A percentile compares a stretch with the other conserved stretches of the same genome.
These are phyloP conservation scores for Aspergillus niger DNA, from an alignment of 2,329 filamentous ascomycete species.

Conservation along the genomic window DNA sequence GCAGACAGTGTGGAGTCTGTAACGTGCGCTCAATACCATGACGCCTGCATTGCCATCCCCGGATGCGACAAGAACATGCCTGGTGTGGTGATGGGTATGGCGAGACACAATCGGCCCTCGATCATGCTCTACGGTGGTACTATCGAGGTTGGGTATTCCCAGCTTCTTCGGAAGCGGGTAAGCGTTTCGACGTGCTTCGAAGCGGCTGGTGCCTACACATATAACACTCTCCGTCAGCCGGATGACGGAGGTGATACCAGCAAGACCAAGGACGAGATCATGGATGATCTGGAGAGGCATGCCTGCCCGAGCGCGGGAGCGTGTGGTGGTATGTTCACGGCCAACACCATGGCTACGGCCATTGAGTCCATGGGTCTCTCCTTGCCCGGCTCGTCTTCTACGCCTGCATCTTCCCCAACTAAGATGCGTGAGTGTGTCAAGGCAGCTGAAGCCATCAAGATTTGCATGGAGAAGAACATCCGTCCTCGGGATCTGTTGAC, in stretches of 20 bases:
- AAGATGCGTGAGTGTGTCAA: constrained; percentile 87
- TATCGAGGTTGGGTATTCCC: constrained; percentile 82
- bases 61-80: constrained; percentile 99
- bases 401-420: constrained; percentile 75
- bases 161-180: constrained; percentile 73
- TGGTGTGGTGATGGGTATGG: constrained; percentile 85
- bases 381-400: constrained; percentile 80
- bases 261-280: constrained; percentile 73
- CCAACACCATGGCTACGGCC: constrained; percentile 89
- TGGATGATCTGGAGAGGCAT: constrained; percentile 78
- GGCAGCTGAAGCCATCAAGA: constrained; percentile 73
- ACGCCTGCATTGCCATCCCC: constrained; percentile 89
- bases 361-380: constrained; percentile 87
- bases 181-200: constrained; percentile 91
- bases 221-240: constrained; percentile 71
- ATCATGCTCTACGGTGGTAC: constrained; percentile 95
- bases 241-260: constrained; percentile 64
- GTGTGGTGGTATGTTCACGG: constrained; percentile 92
- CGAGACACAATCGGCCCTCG: constrained; percentile 85
- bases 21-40: constrained; percentile 87
- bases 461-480: constrained; percentile 81
- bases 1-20: constrained; percentile 93
- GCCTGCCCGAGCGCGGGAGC: constrained; percentile 78
- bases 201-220: constrained; percentile 78
- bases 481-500: constrained; percentile 78